These are phyloP conservation scores for Boletus rubropictus DNA, from an alignment of 768 basidiomycete genomes.

Conservation along the genomic window DNA sequence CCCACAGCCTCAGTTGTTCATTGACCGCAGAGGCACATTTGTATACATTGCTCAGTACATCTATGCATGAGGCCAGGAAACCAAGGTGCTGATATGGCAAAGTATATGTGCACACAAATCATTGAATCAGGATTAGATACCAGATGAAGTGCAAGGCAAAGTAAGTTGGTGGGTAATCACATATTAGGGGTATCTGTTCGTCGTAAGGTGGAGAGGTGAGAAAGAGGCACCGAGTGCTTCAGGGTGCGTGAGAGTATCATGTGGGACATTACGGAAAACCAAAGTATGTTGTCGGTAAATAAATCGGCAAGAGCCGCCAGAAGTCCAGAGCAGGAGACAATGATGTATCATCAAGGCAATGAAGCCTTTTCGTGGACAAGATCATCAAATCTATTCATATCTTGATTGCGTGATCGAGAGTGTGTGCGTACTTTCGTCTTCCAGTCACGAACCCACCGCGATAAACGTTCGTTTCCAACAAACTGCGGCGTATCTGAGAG, in stretches of 20 bases:
- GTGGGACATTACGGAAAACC: constrained; percentile 19
- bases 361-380: constrained; percentile 52
- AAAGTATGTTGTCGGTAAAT: constrained; percentile 16
- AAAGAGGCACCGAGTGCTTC: constrained; percentile 10
- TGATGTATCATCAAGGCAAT: constrained; percentile 21
- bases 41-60: constrained; percentile 14
- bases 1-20: constrained; percentile 5
- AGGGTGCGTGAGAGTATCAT: constrained; percentile 19
- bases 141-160: constrained; percentile 12
- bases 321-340: constrained; percentile 11
- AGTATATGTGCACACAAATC: constrained; percentile 27
- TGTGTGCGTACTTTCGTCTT: constrained; percentile 51
- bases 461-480: constrained; percentile 33
- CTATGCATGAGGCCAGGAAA: constrained; percentile 3
- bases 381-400: constrained; percentile 42
- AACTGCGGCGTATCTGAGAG: constrained; percentile 16
- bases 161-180: constrained; percentile 26
- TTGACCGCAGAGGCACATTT: constrained; percentile 7
- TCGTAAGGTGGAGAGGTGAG: constrained; percentile 16
- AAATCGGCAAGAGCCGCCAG: constrained; percentile 15
- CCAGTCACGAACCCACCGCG: constrained; percentile 65
- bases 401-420: constrained; percentile 46
- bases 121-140: constrained; percentile 18
- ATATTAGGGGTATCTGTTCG: constrained; percentile 32
- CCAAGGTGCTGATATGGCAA: constrained; percentile 8